Base-by-base conservation (phyloP, 2,329 filamentous ascomycete species). In the Exserohilum rostratum region DNA sequence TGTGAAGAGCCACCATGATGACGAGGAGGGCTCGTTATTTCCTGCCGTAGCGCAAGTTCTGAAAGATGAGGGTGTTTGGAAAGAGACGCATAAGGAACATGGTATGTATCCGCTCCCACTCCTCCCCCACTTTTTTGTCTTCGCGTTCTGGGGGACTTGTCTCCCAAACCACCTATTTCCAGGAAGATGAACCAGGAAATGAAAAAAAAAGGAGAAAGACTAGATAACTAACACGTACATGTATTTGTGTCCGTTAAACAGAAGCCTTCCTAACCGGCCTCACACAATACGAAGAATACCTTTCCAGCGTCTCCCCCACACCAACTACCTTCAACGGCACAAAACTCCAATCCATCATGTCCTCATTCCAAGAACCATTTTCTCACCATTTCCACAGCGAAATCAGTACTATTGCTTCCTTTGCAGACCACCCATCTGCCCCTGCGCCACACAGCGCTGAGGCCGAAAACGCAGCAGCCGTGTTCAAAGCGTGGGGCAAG, bases 401-500 rank as follows among this genome's bases (percentile, higher is more conserved):
- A 46, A 75, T 75, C 58, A 46, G 40, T 12, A 72, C 67, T 13
- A 73, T 75, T 30, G 66, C 66, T 2, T 55, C 64, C 3, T 62
- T 75, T 13, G 73, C 82, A 3, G 62, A 74, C 3, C 82, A 87
- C 58, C 76, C 82, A 1, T 79, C 78, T 39, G 82, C 82, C 0
- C 84, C 84, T 0, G 74, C 72, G 42, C 70, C 78, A 2, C 75
- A 74, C 7, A 76, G 73, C 1, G 80, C 82, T 0, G 67, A 77
- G 13, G 68, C 77, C 5, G 76, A 76, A 4, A 72, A 72, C 1
- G 84, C 85, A 0, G 68, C 76, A 2, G 67, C 77, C 6, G 79
- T 80, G 1, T 87, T 87, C 76, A 84, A 84, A 76, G 71, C 77
- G 2, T 87, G 84, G 84, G 85, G 85, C 54, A 86, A 87, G 78